phyloP scores from a whole-genome alignment of 2,329 filamentous ascomycete genomes.

The Pochonia chlamydosporia region DNA sequence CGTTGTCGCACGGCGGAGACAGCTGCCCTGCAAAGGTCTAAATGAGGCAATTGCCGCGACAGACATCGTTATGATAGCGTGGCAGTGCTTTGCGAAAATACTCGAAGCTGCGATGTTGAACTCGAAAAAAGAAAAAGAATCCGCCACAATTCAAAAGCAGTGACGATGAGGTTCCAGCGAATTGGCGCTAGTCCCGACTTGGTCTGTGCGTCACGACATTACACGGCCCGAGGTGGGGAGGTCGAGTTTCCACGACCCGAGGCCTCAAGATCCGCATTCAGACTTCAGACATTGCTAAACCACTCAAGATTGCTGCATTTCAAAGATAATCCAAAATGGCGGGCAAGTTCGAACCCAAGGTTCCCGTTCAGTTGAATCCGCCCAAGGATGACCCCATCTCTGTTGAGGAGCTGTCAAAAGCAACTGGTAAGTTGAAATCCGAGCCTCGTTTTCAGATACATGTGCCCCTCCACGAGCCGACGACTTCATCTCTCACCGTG shows the following conservation, averaged over 20 bases:
- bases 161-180: background rate
- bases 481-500: background rate
- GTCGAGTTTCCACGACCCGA: background rate
- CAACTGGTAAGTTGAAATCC: slow-evolving; percentile 78
- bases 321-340: slow-evolving; percentile 36
- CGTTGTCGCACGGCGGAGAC: slow-evolving; percentile 20
- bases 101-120: background rate
- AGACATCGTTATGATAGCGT: slow-evolving; percentile 21
- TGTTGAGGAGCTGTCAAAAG: slow-evolving; percentile 71
- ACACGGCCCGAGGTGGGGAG: slow-evolving; percentile 8
- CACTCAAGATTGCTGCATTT: slow-evolving; percentile 2
- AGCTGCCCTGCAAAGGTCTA: slow-evolving; percentile 24
- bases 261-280: background rate
- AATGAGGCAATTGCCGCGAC: slow-evolving; percentile 27
- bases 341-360: slow-evolving; percentile 73
- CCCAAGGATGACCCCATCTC: slow-evolving; percentile 86
- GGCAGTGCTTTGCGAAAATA: background rate
- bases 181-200: slow-evolving; percentile 7
- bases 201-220: slow-evolving; percentile 12
- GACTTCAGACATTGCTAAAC: background rate
- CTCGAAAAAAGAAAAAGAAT: background rate
- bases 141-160: background rate
- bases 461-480: background rate
- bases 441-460: background rate
- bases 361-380: slow-evolving; percentile 66